These are phyloP conservation scores for Cordyceps militaris DNA, from an alignment of 2,329 filamentous ascomycete genomes.

Conservation along the genomic window DNA sequence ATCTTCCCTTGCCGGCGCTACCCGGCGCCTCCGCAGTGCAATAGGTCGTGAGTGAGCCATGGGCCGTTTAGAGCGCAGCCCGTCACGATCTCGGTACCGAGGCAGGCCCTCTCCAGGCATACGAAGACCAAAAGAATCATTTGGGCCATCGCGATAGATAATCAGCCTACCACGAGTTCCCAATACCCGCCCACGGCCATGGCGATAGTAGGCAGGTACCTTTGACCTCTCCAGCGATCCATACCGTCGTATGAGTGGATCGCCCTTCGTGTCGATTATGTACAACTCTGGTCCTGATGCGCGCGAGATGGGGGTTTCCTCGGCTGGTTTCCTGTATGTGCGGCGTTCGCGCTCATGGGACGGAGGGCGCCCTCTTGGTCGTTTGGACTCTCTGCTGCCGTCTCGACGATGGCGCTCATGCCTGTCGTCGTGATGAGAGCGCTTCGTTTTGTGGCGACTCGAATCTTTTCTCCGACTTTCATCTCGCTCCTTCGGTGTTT, in stretches of 20 bases:
- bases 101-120: constrained; percentile 34
- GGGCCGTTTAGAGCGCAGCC: constrained; percentile 15
- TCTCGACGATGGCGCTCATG: constrained; percentile 14
- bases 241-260: constrained; percentile 67
- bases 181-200: constrained; percentile 62
- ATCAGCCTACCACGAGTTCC: constrained; percentile 53
- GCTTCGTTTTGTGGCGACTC: constrained; percentile 13
- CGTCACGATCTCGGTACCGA: constrained; percentile 13
- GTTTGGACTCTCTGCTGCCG: constrained; percentile 16
- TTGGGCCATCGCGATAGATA: constrained; percentile 59
- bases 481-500: constrained; percentile 30
- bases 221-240: constrained; percentile 65
- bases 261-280: constrained; percentile 66
- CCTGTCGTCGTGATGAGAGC: constrained; percentile 12
- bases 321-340: constrained; percentile 2
- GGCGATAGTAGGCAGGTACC: constrained; percentile 63
- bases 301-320: background rate
- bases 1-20: constrained; percentile 7
- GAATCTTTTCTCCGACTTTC: constrained; percentile 13
- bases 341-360: background rate
- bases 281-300: constrained; percentile 30
- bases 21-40: constrained; percentile 29
- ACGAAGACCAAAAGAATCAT: constrained; percentile 46
- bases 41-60: constrained; percentile 34
- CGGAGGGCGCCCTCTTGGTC: constrained; percentile 14